Evolutionary conservation across 2,329 filamentous ascomycete species (phyloP).

Genomic region (Hymenoscyphus repandus): DNA sequence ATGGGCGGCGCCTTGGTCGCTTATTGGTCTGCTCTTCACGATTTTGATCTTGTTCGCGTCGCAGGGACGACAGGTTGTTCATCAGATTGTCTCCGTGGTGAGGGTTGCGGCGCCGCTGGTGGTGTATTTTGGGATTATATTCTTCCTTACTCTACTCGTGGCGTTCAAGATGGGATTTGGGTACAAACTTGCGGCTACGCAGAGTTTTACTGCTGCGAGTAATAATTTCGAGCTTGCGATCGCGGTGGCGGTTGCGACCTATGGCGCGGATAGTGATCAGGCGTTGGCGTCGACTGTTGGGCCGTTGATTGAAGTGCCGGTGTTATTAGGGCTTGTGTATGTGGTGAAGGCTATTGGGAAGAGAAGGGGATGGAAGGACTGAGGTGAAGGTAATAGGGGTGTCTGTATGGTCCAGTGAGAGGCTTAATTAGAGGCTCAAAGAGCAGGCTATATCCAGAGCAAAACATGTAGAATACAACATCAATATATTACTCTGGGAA

Average conservation of each 20-base stretch:
- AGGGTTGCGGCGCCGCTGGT: slow-evolving; percentile 75
- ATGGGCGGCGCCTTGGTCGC: slow-evolving; percentile 65
- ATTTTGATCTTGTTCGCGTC: slow-evolving; percentile 82
- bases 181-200: slow-evolving; percentile 65
- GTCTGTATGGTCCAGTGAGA: too few relatives aligned
- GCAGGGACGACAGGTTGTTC: slow-evolving; percentile 70
- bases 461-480: too few relatives aligned
- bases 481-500: too few relatives aligned
- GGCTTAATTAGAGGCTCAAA: too few relatives aligned
- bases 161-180: slow-evolving; percentile 65
- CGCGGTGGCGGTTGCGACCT: slow-evolving; percentile 78
- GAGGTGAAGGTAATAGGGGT: not conserved
- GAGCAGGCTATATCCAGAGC: too few relatives aligned
- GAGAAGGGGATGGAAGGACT: slow-evolving; percentile 35
- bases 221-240: slow-evolving; percentile 94
- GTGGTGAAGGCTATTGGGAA: slow-evolving; percentile 55
- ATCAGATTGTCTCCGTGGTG: slow-evolving; percentile 78
- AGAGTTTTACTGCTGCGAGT: slow-evolving; percentile 84
- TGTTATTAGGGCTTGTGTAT: slow-evolving; percentile 73
- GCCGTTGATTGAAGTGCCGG: slow-evolving; percentile 81
- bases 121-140: slow-evolving; percentile 75
- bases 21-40: slow-evolving; percentile 81
- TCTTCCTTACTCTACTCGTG: slow-evolving; percentile 61
- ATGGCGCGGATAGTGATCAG: slow-evolving; percentile 71
- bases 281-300: slow-evolving; percentile 80